These are phyloP conservation scores for Claviceps africana DNA, from an alignment of 2,329 filamentous ascomycete species.

Conservation along the genomic window DNA sequence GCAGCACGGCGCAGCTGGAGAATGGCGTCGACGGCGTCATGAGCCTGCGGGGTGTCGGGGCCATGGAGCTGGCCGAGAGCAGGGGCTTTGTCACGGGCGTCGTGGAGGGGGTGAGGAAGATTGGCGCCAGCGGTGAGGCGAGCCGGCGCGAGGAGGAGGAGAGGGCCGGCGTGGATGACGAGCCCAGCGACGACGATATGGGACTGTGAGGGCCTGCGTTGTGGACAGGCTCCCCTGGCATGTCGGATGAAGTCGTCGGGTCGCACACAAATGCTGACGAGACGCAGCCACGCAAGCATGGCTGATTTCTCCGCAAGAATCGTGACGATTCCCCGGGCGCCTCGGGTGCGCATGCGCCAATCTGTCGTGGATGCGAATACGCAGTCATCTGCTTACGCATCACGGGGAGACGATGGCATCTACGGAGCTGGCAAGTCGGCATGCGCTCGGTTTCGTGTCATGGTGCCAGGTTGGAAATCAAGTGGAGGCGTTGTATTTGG, in stretches of 20 bases:
- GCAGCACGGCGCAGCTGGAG: conserved; percentile 58
- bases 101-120: conserved; percentile 73
- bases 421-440: no score
- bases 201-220: conserved; percentile 22
- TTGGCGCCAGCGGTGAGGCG: conserved; percentile 69
- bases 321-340: background rate
- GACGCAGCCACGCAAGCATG: background rate
- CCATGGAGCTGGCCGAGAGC: conserved; percentile 83
- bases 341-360: no score
- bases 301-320: background rate
- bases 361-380: no score
- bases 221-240: no score
- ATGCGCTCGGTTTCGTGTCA: no score
- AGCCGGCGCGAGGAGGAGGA: conserved; percentile 66
- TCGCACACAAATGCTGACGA: background rate
- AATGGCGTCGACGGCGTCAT: conserved; percentile 58
- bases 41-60: conserved; percentile 60
- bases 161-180: conserved; percentile 47
- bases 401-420: no score
- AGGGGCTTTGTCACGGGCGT: conserved; percentile 73
- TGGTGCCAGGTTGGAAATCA: no score
- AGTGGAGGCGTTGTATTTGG: no score
- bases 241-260: no score
- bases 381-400: no score
- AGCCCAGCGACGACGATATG: conserved; percentile 42